Conservation (phyloP, 345 rosid genomes). For the Raphanus raphanistrum region DNA sequence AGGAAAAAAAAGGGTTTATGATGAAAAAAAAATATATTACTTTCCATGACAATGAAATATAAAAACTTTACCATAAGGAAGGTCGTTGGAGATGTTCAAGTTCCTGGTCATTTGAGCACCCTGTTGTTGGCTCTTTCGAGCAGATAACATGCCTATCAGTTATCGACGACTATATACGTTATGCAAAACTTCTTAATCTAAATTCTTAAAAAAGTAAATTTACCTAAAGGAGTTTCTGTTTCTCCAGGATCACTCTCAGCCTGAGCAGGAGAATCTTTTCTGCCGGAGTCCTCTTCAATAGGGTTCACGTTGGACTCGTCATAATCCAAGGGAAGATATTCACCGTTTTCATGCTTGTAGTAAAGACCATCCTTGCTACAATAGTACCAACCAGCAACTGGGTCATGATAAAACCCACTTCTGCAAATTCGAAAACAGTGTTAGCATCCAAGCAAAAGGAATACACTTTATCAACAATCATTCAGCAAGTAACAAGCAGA, state of each 20-base stretch:
- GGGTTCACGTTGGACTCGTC: constrained; percentile 29
- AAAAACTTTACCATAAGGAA: constrained; percentile 63
- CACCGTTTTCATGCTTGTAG: constrained; percentile 79
- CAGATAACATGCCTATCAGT: constrained; percentile 20
- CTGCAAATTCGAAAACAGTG: constrained; percentile 41
- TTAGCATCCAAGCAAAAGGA: constrained; percentile 15
- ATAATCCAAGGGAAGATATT: constrained; percentile 56
- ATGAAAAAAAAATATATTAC: not conserved
- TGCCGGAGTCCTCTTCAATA: constrained; percentile 35
- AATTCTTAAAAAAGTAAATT: not conserved
- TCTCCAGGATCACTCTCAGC: constrained; percentile 1
- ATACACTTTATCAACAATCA: not conserved
- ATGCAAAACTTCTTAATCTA: not conserved
- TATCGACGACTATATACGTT: not conserved
- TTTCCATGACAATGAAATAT: not conserved
- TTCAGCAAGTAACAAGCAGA: not conserved
- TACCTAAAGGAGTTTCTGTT: constrained; percentile 28
- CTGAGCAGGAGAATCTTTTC: constrained; percentile 8
- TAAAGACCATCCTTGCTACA: constrained; percentile 72
- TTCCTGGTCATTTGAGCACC: constrained; percentile 34
- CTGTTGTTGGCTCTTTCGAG: constrained; percentile 43
- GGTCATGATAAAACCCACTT: constrained; percentile 86
- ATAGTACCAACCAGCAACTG: constrained; percentile 87
- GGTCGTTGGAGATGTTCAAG: constrained; percentile 59
- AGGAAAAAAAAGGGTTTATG: constrained; percentile 16